A percentile compares a stretch with the other conserved stretches of the same genome.
Evolutionary conservation across 805 yeast species (phyloP).

Genomic region (Candida sakaeoensis): DNA sequence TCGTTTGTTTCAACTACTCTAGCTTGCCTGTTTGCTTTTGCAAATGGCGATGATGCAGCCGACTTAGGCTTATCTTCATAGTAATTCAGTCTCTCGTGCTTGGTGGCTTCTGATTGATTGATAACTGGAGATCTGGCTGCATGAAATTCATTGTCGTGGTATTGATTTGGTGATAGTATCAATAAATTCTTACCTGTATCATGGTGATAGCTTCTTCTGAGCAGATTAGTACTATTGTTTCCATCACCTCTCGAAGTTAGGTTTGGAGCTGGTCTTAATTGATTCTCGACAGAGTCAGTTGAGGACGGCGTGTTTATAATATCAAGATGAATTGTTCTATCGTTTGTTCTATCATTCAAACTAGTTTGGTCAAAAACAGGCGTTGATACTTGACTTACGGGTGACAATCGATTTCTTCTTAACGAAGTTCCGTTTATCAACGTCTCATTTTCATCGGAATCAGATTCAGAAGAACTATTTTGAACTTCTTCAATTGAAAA

Average conservation of each 20-base stretch:
- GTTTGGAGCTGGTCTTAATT: slow-evolving; percentile 17
- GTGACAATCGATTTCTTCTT: slow-evolving; percentile 4
- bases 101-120: neutral
- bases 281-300: slow-evolving; percentile 1
- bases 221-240: slow-evolving; percentile 15
- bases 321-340: slow-evolving; percentile 6
- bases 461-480: slow-evolving; percentile 32
- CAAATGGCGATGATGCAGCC: slow-evolving; percentile 37
- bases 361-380: slow-evolving; percentile 3
- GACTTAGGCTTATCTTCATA: slow-evolving; percentile 21
- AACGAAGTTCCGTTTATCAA: slow-evolving; percentile 9
- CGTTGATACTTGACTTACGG: slow-evolving; percentile 5
- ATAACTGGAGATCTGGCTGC: slow-evolving; percentile 13
- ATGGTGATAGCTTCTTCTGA: neutral
- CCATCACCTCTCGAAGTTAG: slow-evolving; percentile 8
- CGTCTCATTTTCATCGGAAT: slow-evolving; percentile 18
- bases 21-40: slow-evolving; percentile 42
- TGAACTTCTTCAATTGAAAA: slow-evolving; percentile 37
- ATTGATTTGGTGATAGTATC: slow-evolving; percentile 38
- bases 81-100: neutral
- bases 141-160: slow-evolving; percentile 31
- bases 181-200: slow-evolving; percentile 24
- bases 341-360: neutral
- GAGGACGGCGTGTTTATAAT: slow-evolving; percentile 6
- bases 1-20: slow-evolving; percentile 38